Percentiles rank a stretch among this genome's conserved stretches.
Evolutionary conservation across 2,329 filamentous ascomycete species (phyloP).

Genomic region (Rachicladosporium sp.): DNA sequence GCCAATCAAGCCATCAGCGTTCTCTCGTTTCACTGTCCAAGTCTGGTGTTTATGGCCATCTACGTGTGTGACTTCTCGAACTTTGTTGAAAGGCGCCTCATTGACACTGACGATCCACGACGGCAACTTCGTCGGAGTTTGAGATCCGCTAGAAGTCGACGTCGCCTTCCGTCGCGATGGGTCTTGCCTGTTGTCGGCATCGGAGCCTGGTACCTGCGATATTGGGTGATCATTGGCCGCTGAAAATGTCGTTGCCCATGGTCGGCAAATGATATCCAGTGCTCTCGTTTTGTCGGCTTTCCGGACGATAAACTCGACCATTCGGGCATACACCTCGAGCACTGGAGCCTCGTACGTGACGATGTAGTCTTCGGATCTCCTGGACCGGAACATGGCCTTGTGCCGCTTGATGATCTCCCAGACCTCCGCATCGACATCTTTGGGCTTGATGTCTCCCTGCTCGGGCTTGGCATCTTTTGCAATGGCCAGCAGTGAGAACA

Average conservation of each 20-base stretch:
- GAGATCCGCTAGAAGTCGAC: too few species aligned
- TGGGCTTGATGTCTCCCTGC: too few species aligned
- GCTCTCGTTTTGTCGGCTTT: too few species aligned
- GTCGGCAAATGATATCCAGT: too few species aligned
- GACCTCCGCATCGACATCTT: neutral
- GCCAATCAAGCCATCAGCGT: conserved; percentile 1
- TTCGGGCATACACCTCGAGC: neutral
- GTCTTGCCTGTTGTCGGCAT: too few species aligned
- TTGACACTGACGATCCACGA: too few species aligned
- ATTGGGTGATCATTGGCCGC: too few species aligned
- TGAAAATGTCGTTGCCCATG: too few species aligned
- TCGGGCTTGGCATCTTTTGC: neutral
- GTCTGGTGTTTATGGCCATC: neutral
- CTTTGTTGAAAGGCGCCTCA: too few species aligned
- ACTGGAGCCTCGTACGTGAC: neutral
- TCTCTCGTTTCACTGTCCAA: neutral
- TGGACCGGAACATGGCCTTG: neutral
- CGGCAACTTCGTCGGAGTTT: too few species aligned
- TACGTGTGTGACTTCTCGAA: neutral
- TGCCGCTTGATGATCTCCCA: neutral
- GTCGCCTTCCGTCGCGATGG: too few species aligned
- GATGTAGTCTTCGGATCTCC: neutral
- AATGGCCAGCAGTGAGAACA: neutral
- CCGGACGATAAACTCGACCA: neutral
- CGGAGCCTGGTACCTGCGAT: too few species aligned